Evolutionary conservation across 768 basidiomycete species (phyloP), one percentile per base, ranked within the genome.

Genomic region (Serpula lacrymans): DNA sequence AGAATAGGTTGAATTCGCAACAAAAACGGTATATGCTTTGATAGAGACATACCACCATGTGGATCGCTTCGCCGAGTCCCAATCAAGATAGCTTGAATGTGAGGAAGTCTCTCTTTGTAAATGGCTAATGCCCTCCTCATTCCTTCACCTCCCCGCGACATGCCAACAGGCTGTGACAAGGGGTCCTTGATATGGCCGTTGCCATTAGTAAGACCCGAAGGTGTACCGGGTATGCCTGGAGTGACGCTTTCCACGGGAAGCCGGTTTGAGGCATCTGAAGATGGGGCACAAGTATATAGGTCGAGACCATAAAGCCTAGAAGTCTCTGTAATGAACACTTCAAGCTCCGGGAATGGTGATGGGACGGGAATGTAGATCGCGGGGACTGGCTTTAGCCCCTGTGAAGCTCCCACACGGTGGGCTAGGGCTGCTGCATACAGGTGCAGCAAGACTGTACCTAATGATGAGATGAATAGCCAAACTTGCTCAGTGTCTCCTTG

Each of bases 381-480:
- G 24, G 75, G 72, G 42, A 84, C 80, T 0, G 75, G 70, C 30
- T 65, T 63, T 51, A 70, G 54, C 10, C 62, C 44, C 35, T 70
- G 53, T 2, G 55, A 48, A 7, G 62, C 25, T 13, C 68, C 48
- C 26, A 70, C 56, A 41, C 64, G 49, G 27, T 70, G 71, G 16
- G 78, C 79, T 16, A 95, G 63, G 5, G 77, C 82, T 0, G 82
- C 90, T 5, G 83, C 84, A 42, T 85, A 84, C 24, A 98, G 77
- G 58, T 96, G 93, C 9, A 98, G 70, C 18, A 98, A 75, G n/a
- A 96, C 92, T 4, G 94, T 98, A 57, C 93, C 93, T 97, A 54
- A 34, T 39, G 22, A 43, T 2, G 33, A 43, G 37, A 24, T 42
- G 35, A 25, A 35, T 27, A n/a, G n/a, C n/a, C n/a, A n/a, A n/a